Percentiles rank a stretch among this genome's conserved stretches.
phyloP scores from a whole-genome alignment of 2,329 filamentous ascomycete species.

The Phaeosphaeriaceae sp. region DNA sequence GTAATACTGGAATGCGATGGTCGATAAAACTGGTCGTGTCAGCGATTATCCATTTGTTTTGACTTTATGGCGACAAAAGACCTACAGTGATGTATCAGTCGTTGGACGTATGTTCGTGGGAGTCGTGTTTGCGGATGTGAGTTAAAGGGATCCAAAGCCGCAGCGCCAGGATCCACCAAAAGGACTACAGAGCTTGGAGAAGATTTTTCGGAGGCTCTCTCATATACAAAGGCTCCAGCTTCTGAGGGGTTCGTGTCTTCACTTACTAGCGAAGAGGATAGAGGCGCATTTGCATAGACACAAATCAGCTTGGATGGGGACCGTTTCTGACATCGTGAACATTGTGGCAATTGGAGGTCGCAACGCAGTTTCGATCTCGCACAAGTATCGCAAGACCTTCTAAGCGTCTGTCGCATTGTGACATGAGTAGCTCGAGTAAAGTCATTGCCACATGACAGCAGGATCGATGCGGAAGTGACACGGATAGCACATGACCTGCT shows the following conservation, averaged over 20 bases:
- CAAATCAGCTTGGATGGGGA: slow-evolving; percentile 48
- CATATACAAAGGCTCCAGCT: background rate
- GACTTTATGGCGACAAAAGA: slow-evolving; percentile 7
- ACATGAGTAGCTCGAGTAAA: background rate
- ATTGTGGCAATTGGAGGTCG: slow-evolving; percentile 61
- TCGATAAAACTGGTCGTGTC: slow-evolving; percentile 56
- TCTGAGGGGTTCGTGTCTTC: slow-evolving; percentile 26
- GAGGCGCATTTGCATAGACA: slow-evolving; percentile 62
- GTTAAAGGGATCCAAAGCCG: slow-evolving; percentile 62
- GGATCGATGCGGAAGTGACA: background rate
- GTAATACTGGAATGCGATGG: slow-evolving; percentile 67
- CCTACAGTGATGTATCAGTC: slow-evolving; percentile 64
- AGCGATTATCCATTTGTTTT: background rate
- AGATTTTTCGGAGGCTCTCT: slow-evolving; percentile 6
- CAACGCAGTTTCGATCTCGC: slow-evolving; percentile 64
- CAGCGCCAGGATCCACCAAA: slow-evolving; percentile 31
- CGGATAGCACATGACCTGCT: background rate
- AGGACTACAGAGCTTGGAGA: slow-evolving; percentile 9
- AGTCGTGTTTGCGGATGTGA: slow-evolving; percentile 63
- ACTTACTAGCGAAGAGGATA: slow-evolving; percentile 26
- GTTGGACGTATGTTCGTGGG: slow-evolving; percentile 59
- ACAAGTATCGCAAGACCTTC: slow-evolving; percentile 64
- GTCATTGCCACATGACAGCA: background rate
- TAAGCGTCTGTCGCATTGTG: slow-evolving; percentile 63
- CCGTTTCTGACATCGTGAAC: slow-evolving; percentile 62